Percentiles rank a stretch among this genome's conserved stretches.
These are phyloP conservation scores for Thelonectria blattea DNA, from an alignment of 2,329 filamentous ascomycete species.

Conservation along the genomic window DNA sequence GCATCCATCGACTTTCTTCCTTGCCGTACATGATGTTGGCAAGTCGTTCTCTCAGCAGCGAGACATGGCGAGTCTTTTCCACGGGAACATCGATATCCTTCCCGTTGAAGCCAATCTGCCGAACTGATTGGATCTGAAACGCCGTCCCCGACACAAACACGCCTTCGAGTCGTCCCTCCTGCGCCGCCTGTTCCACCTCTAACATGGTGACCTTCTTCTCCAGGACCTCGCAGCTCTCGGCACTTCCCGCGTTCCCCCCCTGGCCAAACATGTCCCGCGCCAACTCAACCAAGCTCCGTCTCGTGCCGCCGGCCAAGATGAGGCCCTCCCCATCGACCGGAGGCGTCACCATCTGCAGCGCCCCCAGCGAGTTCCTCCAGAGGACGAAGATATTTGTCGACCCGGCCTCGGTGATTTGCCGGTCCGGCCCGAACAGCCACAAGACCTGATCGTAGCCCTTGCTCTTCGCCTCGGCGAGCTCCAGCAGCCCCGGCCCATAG, in stretches of 20 bases:
- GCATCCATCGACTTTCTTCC: neutral
- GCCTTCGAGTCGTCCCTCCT: neutral
- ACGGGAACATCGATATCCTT: neutral
- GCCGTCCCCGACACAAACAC: neutral
- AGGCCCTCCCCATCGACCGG: neutral
- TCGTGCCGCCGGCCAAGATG: neutral
- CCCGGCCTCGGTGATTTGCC: constrained; percentile 14
- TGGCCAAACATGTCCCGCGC: neutral
- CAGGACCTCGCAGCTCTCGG: neutral
- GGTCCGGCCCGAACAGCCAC: constrained; percentile 19
- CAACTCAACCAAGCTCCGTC: neutral
- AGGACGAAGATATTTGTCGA: constrained; percentile 16
- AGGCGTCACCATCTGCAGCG: neutral
- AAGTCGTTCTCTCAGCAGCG: neutral
- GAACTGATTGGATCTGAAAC: neutral
- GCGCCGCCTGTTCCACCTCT: neutral
- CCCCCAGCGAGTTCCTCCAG: neutral
- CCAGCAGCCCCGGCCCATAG: constrained; percentile 6
- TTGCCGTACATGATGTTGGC: neutral
- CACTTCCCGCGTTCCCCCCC: too few relatives aligned
- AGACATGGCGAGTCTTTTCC: neutral
- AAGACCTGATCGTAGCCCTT: constrained; percentile 21
- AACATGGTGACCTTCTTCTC: neutral
- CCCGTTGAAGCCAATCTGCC: neutral
- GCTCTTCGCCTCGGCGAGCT: neutral